Conservation (phyloP, 768 basidiomycete species). For the Exidia glandulosa region DNA sequence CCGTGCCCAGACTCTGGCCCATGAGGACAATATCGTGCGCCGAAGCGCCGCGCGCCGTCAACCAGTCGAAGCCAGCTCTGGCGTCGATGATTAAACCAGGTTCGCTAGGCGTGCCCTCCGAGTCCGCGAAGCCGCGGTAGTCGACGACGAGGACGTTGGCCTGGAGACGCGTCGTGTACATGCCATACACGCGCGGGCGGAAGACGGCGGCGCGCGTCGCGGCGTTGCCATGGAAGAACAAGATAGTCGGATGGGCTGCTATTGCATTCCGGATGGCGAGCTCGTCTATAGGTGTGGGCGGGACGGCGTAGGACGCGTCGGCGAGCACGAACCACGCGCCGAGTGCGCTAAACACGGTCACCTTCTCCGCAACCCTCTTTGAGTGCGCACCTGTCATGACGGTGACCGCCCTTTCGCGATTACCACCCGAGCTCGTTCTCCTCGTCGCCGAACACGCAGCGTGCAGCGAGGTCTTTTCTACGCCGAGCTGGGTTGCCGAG, state of each 20-base stretch:
- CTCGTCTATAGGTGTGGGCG: conserved; percentile 25
- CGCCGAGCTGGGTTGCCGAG: too few relatives aligned
- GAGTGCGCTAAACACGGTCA: too few relatives aligned
- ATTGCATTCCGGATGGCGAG: conserved; percentile 45
- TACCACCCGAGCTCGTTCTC: too few relatives aligned
- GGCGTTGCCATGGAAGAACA: conserved; percentile 90
- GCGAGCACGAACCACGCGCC: conserved; percentile 83
- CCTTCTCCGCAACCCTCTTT: too few relatives aligned
- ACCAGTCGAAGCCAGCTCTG: conserved; percentile 70
- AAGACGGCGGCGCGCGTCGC: conserved; percentile 59
- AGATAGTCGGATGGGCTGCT: conserved; percentile 52
- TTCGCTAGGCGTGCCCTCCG: conserved; percentile 67
- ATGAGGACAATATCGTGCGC: conserved; percentile 56
- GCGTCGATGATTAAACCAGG: conserved; percentile 64
- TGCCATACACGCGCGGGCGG: conserved; percentile 59
- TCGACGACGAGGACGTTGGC: conserved; percentile 79
- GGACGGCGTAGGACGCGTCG: conserved; percentile 44
- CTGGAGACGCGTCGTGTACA: conserved; percentile 51
- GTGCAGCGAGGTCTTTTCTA: too few relatives aligned
- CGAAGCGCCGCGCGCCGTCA: conserved; percentile 44
- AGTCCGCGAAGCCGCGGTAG: conserved; percentile 89
- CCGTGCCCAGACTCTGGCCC: conserved; percentile 87
- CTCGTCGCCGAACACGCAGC: too few relatives aligned
- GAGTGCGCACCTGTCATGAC: too few relatives aligned
- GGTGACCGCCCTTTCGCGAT: too few relatives aligned